A percentile compares a stretch with the other conserved stretches of the same genome.
Conservation (phyloP, 1,139 yeast genomes). For the Nakaseomyces delphensis region DNA sequence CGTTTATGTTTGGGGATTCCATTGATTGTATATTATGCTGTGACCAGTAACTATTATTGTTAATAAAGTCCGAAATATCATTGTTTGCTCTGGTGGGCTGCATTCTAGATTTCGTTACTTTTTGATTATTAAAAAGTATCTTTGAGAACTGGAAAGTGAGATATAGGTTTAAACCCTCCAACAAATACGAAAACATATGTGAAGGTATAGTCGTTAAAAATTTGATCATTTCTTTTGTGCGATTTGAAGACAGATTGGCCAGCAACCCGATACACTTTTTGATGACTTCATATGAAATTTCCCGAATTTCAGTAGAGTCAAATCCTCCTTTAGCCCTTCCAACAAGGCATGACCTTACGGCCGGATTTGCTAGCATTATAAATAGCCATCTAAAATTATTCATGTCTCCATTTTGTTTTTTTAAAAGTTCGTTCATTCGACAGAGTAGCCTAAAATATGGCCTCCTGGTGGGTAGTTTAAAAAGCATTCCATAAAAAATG, state of each 20-base stretch:
- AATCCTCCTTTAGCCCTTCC: slow-evolving; percentile 24
- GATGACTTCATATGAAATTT: slow-evolving; percentile 52
- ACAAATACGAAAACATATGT: slow-evolving; percentile 38
- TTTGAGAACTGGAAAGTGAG: slow-evolving; percentile 52
- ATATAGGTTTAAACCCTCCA: slow-evolving; percentile 53
- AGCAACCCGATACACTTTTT: slow-evolving; percentile 60
- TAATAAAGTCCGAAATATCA: slow-evolving; percentile 6
- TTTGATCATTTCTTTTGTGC: slow-evolving; percentile 39
- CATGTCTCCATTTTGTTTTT: slow-evolving; percentile 30
- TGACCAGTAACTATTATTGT: slow-evolving; percentile 1
- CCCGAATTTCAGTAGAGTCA: slow-evolving; percentile 44
- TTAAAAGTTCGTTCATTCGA: slow-evolving; percentile 42
- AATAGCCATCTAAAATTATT: slow-evolving; percentile 46
- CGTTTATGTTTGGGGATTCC: slow-evolving; percentile 4
- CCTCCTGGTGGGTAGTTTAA: slow-evolving; percentile 47
- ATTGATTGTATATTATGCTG: background rate
- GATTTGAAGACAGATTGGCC: slow-evolving; percentile 38
- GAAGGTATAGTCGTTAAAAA: slow-evolving; percentile 47
- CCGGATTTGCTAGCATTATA: slow-evolving; percentile 56
- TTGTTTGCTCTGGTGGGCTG: slow-evolving; percentile 11
- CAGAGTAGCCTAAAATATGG: slow-evolving; percentile 48
- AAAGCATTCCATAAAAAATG: slow-evolving; percentile 37
- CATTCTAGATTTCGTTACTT: slow-evolving; percentile 7
- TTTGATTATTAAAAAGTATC: slow-evolving; percentile 21
- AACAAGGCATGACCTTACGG: slow-evolving; percentile 41